Base-by-base conservation (phyloP, 2,329 filamentous ascomycete species). In the Colletotrichum magnum region DNA sequence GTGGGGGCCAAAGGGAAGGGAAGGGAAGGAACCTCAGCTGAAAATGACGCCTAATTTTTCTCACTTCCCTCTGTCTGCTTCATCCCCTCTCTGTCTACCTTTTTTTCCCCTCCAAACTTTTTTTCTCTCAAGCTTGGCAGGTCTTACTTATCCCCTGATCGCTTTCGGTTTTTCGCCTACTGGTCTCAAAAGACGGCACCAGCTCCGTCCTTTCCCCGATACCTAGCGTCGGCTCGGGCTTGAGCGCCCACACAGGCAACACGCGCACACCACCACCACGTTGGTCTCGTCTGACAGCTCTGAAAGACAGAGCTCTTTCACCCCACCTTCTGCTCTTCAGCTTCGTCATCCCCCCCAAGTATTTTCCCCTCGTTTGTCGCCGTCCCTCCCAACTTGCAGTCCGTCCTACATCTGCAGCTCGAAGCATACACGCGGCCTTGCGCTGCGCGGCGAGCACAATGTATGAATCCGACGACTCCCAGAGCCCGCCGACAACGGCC, bases 401-500 rank as follows among this genome's bases (percentile, higher is more conserved):
- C 51, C 16, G 10, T 21, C 18, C 21, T 12, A 28, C 47, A 47
- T 15, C 16, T 5, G 16, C 48, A 28, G 6, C 9, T 16, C 41
- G 5, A 12, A 43, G 41, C 41, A 43, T 13, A 50, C 51, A 53
- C 56, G 13, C 63, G 60, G 47, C 63, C 48, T 61, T 36, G 51
- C 51, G 24, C 56, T 41, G 54, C 21, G 21, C 21, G 21, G 50
- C 41, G 28, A 53, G 21, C 6, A 62, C 24, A 47, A 69, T 69
- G 67, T 32, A 56, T 28, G 62, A 69, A 26, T 41, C 62, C 15
- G 50, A 24, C 62, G 45, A 56, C 26, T 15, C 51, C 24, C 63
- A 57, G 24, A 61, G 56, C 51, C 67, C 62, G 51, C 67, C 67
- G 50, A 53, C 67, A 28, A 67, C 62, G 56, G 62, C 70, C 48